Conservation (phyloP, 305 asterid genomes). For the Rubia peregrina region DNA sequence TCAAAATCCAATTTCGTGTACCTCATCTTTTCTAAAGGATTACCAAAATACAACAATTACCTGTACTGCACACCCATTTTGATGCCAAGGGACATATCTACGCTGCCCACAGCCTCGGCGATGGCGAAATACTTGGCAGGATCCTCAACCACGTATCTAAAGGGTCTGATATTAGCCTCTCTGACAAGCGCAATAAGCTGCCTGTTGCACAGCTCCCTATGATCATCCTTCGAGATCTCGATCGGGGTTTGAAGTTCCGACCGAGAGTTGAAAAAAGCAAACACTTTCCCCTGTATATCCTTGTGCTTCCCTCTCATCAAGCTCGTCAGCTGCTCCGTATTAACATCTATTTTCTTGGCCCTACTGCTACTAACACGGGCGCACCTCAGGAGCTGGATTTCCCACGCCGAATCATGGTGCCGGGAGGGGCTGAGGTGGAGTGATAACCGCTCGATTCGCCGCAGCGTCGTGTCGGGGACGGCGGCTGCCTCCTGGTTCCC, state of each 20-base stretch:
- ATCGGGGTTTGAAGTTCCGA: conserved; percentile 89
- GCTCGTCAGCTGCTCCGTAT: conserved; percentile 35
- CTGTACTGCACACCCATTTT: conserved; percentile 96
- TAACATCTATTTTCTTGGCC: conserved; percentile 41
- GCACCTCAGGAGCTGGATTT: conserved; percentile 39
- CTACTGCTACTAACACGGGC: conserved; percentile 27
- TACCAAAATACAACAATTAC: conserved; percentile 23
- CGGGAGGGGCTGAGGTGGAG: conserved; percentile 38
- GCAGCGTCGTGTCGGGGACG: conserved; percentile 6
- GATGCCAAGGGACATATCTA: conserved; percentile 89
- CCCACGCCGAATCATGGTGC: not conserved
- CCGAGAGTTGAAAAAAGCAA: conserved; percentile 73
- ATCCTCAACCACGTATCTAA: conserved; percentile 57
- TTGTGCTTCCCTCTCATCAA: conserved; percentile 79
- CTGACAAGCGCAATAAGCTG: conserved; percentile 74
- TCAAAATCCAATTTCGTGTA: not conserved
- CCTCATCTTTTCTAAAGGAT: not conserved
- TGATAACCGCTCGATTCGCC: conserved; percentile 50
- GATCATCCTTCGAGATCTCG: conserved; percentile 84
- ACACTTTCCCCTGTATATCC: conserved; percentile 67
- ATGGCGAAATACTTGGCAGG: conserved; percentile 87
- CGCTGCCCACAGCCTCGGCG: conserved; percentile 81
- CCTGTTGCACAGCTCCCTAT: conserved; percentile 82
- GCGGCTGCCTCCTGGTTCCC: not conserved
- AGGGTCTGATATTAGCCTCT: conserved; percentile 83